Percentiles rank a stretch among this genome's conserved stretches.
These are phyloP conservation scores for Hippophae gyantsensis DNA, from an alignment of 306 rosid species.

Conservation along the genomic window DNA sequence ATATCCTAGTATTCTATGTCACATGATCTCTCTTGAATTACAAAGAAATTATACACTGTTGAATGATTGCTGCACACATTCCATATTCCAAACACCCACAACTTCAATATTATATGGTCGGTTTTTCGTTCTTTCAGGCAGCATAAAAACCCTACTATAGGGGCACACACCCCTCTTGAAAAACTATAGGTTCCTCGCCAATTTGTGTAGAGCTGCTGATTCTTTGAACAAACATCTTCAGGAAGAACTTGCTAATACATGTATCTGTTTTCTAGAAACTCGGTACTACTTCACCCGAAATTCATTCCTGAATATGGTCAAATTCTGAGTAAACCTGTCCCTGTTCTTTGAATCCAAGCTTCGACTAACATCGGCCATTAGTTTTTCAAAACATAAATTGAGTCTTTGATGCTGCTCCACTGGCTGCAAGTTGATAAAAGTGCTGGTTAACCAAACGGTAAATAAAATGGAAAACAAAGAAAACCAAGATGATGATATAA, in stretches of 20 bases:
- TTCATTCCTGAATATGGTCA: constrained; percentile 47
- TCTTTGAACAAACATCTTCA: constrained; percentile 8
- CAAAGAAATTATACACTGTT: too few relatives aligned
- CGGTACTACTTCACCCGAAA: constrained; percentile 36
- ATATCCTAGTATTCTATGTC: too few relatives aligned
- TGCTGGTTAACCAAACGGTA: not conserved
- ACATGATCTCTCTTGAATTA: too few relatives aligned
- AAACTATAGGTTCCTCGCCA: too few relatives aligned
- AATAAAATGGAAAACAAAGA: too few relatives aligned
- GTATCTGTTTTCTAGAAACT: not conserved
- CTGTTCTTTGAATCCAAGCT: constrained; percentile 55
- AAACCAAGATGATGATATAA: too few relatives aligned
- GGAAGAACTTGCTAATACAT: not conserved
- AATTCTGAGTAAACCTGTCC: constrained; percentile 54
- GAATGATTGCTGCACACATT: too few relatives aligned
- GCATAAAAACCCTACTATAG: too few relatives aligned
- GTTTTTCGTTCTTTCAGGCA: too few relatives aligned
- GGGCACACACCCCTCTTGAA: too few relatives aligned
- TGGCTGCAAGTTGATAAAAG: constrained; percentile 29
- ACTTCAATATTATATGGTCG: too few relatives aligned
- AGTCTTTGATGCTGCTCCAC: constrained; percentile 51
- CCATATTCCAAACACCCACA: too few relatives aligned
- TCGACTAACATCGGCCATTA: constrained; percentile 51
- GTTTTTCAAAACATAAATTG: constrained; percentile 45
- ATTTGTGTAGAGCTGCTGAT: not conserved